Evolutionary conservation across 192 early-diverging fungal genomes (phyloP), one percentile per base, ranked within the genome.

Genomic region (Coemansia nantahalensis): DNA sequence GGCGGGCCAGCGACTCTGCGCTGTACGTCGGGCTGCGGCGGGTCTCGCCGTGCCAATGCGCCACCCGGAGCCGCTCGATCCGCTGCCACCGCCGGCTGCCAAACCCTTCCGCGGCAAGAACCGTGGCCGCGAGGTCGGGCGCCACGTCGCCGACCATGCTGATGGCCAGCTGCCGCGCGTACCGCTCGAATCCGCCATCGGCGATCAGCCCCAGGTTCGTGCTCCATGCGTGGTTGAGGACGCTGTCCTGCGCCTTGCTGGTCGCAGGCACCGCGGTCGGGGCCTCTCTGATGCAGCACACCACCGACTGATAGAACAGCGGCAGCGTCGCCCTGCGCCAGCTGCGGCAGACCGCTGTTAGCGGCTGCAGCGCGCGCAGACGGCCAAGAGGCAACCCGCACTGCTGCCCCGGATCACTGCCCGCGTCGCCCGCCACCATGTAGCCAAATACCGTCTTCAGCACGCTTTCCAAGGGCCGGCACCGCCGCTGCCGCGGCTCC

Each of bases 241-340:
- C 13, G 9, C 32, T 11, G 32, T 21, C 4, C 17, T 35, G 22
- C 11, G 12, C 40, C 21, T 48, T 32, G 39, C 28, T 8, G 7
- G 22, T 48, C 18, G 39, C 28, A 11, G 7, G 22, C 22, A 23
- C 17, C 31, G 3, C 18, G 9, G 36, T 13, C 16, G 28, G 43
- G 23, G 17, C 2, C 39, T 49, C 48, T n/a, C 39, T 61, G 19
- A 72, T 52, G 34, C 49, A 39, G 43, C 61, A 72, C 0, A 59
- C 54, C 2, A 38, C 62, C 13, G 68, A 46, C 14, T 65, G 56
- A 35, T 72, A 72, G 35, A 72, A 49, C 23, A 55, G 43, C 4
- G 68, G 68, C 39, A 72, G 37, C 12, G 38, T 32, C 15, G 68
- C 61, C 12, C 48, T 43, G 0, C 68, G 39, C 68, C 68, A 72